Evolutionary conservation across 2,329 filamentous ascomycete species (phyloP), one percentile per base, ranked within the genome.

Genomic region (Xenoacremonium recifei): DNA sequence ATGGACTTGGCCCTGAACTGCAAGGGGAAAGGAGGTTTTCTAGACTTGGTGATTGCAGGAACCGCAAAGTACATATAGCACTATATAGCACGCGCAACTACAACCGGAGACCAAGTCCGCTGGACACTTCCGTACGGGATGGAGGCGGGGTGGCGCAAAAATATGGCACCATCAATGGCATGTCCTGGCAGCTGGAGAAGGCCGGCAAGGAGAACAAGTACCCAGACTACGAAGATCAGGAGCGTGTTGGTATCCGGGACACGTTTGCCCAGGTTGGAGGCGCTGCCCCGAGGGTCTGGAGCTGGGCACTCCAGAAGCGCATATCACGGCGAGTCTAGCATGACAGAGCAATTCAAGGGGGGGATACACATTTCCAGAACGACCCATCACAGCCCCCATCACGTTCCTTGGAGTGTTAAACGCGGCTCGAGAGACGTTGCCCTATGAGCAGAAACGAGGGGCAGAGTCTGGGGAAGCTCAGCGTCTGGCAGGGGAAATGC

Each of bases 171-270:
- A 49, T 46, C 15, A 35, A 34, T 41, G 31, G 37, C 40, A 33
- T 31, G 37, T 46, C 19, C 38, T 34, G 37, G 40, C 21, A 32
- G 16, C 10, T 20, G 5, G 31, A 38, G 11, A 17, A 16, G 16
- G 12, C 19, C n/a, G 20, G 30, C 18, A 21, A 29, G 18, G 9
- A 11, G 12, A 20, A 30, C 29, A 25, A n/a, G n/a, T n/a, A n/a
- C n/a, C n/a, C n/a, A n/a, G n/a, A n/a, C n/a, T n/a, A n/a, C n/a
- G 44, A 44, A 48, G 42, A 37, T 40, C 39, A 20, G 48, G 45
- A 48, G 48, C 50, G 47, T 53, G 49, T 48, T 40, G 40, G 44
- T 50, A 47, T 39, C 50, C 50, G 50, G 39, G 32, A 40, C 5
- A n/a, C 6, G 30, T 39, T 27, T 13, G 23, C 23, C 13, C 23